Percentiles rank a stretch among this genome's conserved stretches.
Conservation (phyloP, 2,329 filamentous ascomycete species). For the Bipolaris cookei region DNA sequence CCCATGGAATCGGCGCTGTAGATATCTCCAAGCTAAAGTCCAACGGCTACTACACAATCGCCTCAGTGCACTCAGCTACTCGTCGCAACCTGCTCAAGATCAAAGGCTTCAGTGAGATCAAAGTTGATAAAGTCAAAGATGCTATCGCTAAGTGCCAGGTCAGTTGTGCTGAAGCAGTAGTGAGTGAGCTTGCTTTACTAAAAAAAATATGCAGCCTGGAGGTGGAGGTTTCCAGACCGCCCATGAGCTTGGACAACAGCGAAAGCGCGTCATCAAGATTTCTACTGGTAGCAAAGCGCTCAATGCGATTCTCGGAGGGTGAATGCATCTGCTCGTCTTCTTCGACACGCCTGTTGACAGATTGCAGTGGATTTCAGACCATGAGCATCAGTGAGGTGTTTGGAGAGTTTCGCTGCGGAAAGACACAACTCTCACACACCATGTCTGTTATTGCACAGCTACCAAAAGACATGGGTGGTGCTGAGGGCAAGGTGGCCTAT, state of each 20-base stretch:
- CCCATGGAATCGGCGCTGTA: slow-evolving; percentile 68
- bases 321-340: slow-evolving; percentile 13
- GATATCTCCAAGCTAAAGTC: slow-evolving; percentile 71
- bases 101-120: slow-evolving; percentile 73
- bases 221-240: slow-evolving; percentile 69
- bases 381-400: slow-evolving; percentile 72
- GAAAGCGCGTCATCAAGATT: slow-evolving; percentile 68
- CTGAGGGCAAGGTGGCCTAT: slow-evolving; percentile 72
- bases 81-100: slow-evolving; percentile 68
- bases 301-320: slow-evolving; percentile 69
- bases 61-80: slow-evolving; percentile 65
- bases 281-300: slow-evolving; percentile 74
- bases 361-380: slow-evolving; percentile 67
- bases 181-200: slow-evolving; percentile 8
- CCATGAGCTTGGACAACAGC: slow-evolving; percentile 67
- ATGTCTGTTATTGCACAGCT: slow-evolving; percentile 69
- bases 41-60: slow-evolving; percentile 68
- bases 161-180: slow-evolving; percentile 18
- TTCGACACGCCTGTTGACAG: slow-evolving; percentile 15
- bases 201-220: slow-evolving; percentile 55
- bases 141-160: slow-evolving; percentile 67
- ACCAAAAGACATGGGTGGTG: slow-evolving; percentile 67
- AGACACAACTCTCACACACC: slow-evolving; percentile 73
- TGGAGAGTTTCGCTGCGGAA: slow-evolving; percentile 69
- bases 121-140: slow-evolving; percentile 74